phyloP scores from a whole-genome alignment of 2,329 filamentous ascomycete genomes.

The Nemania diffusa region DNA sequence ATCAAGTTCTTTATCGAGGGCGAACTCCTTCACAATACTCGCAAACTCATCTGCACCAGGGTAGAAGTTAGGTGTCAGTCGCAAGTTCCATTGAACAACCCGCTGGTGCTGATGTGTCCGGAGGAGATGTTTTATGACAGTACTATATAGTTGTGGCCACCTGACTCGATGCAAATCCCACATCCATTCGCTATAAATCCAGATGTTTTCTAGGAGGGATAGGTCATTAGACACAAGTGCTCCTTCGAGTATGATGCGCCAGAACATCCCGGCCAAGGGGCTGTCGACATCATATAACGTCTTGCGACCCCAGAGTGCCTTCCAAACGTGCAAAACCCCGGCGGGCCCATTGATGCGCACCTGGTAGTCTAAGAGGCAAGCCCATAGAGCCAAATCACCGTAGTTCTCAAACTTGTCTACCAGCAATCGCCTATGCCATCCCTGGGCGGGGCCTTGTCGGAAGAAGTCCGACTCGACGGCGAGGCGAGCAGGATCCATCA shows the following conservation, averaged over 20 bases:
- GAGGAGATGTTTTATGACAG: slow-evolving; percentile 58
- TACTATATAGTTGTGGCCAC: slow-evolving; percentile 64
- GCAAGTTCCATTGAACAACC: slow-evolving; percentile 61
- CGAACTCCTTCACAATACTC: slow-evolving; percentile 55
- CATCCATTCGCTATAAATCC: slow-evolving; percentile 58
- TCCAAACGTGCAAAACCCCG: slow-evolving; percentile 47
- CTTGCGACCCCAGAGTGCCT: slow-evolving; percentile 49
- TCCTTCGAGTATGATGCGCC: slow-evolving; percentile 49
- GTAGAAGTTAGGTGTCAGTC: slow-evolving; percentile 56
- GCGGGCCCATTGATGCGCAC: slow-evolving; percentile 46
- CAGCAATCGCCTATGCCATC: slow-evolving; percentile 38
- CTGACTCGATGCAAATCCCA: slow-evolving; percentile 50
- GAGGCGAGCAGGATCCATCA: slow-evolving; percentile 44
- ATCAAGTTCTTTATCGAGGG: slow-evolving; percentile 50
- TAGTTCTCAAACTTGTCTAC: slow-evolving; percentile 45
- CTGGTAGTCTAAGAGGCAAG: slow-evolving; percentile 47
- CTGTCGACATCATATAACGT: slow-evolving; percentile 43
- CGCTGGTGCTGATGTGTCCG: slow-evolving; percentile 51
- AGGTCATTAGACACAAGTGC: slow-evolving; percentile 48
- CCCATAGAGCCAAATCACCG: slow-evolving; percentile 48
- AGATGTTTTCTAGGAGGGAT: slow-evolving; percentile 50
- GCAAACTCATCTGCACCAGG: slow-evolving; percentile 56
- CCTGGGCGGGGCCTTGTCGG: slow-evolving; percentile 42
- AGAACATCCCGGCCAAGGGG: slow-evolving; percentile 44
- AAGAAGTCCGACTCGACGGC: slow-evolving; percentile 49